Conservation (phyloP, 2,329 filamentous ascomycete genomes). For the Plenodomus biglobosus region DNA sequence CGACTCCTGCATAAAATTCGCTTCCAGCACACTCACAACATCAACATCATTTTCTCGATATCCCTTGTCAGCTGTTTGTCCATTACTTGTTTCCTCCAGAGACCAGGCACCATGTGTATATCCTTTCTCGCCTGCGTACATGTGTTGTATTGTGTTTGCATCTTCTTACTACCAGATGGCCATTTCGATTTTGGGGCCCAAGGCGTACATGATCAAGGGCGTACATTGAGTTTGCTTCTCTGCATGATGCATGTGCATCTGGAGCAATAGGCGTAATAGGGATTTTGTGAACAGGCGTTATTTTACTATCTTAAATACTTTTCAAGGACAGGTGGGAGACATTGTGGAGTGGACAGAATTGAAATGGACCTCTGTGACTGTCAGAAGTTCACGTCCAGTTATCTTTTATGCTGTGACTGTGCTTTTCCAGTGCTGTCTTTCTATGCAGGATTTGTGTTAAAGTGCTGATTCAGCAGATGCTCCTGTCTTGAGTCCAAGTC, state of each 20-base stretch:
- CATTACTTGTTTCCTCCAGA: constrained; percentile 8
- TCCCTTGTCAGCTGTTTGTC: constrained; percentile 15
- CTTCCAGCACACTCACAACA: constrained; percentile 7
- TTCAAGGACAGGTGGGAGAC: too few relatives aligned
- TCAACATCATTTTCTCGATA: constrained; percentile 15
- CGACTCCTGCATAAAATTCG: constrained; percentile 6
- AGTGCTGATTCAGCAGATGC: too few relatives aligned
- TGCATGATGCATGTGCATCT: not conserved
- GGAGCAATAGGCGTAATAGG: not conserved
- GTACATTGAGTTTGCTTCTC: not conserved
- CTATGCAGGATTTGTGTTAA: too few relatives aligned
- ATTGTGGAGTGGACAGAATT: too few relatives aligned
- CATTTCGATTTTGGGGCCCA: constrained; percentile 5
- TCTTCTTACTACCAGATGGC: constrained; percentile 3
- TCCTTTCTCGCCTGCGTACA: constrained; percentile 7
- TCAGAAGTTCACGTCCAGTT: too few relatives aligned
- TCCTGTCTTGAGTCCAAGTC: too few relatives aligned
- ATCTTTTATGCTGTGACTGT: too few relatives aligned
- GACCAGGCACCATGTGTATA: constrained; percentile 12
- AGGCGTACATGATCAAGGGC: constrained; percentile 1
- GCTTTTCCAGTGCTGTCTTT: too few relatives aligned
- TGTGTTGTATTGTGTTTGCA: constrained; percentile 2
- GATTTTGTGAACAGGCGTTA: too few relatives aligned
- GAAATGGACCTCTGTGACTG: too few relatives aligned
- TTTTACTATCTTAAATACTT: too few relatives aligned